Evolutionary conservation across 352 stramenopile genomes (phyloP).

Genomic region (Blastocystis sp.): DNA sequence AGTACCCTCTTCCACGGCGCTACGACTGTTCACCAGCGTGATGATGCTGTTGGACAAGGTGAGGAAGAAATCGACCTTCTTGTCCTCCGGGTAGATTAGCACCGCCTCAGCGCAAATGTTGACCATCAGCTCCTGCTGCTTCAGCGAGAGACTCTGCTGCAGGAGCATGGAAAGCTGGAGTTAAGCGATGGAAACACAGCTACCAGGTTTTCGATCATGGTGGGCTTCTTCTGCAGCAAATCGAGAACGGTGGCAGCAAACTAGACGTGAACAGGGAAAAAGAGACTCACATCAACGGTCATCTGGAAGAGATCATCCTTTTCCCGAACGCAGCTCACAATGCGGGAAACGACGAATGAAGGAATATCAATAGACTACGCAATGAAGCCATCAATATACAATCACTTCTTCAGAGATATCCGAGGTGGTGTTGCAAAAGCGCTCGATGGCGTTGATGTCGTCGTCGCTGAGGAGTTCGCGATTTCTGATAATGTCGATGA

Average conservation of each 20-base stretch:
- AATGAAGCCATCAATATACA: neutral
- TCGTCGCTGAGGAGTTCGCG: neutral
- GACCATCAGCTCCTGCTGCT: slow-evolving; percentile 53
- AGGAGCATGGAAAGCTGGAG: neutral
- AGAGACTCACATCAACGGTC: neutral
- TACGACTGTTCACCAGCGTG: slow-evolving; percentile 1
- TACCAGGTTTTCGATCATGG: neutral
- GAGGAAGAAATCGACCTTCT: neutral
- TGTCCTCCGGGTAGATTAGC: neutral
- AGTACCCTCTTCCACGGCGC: slow-evolving; percentile 50
- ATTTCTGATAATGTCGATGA: neutral
- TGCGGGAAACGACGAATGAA: neutral
- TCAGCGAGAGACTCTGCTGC: neutral
- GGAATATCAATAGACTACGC: neutral
- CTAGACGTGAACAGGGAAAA: neutral
- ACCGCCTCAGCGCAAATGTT: slow-evolving; percentile 1
- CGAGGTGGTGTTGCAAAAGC: neutral
- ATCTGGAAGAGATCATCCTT: neutral
- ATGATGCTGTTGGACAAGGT: neutral
- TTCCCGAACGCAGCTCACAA: neutral
- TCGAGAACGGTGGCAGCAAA: neutral
- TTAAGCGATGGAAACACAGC: neutral
- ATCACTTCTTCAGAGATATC: neutral
- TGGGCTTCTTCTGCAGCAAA: neutral
- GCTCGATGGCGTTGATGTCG: neutral